Evolutionary conservation across 1,284 basidiomycete species (phyloP), one percentile per base, ranked within the genome.

Genomic region (Pterulicium gracile): DNA sequence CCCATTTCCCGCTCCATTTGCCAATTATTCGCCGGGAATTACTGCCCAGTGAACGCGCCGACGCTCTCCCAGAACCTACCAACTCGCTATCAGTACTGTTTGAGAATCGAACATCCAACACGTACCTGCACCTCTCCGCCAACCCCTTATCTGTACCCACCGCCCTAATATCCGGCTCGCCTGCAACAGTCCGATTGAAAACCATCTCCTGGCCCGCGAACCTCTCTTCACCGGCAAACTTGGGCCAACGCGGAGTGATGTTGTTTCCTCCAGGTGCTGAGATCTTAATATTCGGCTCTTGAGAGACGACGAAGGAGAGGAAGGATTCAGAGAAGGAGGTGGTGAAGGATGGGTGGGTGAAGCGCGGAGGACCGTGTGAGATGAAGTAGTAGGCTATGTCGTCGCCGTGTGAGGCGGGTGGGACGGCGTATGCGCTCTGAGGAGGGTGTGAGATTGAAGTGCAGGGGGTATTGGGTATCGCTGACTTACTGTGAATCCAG

Each of bases 331-430:
- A 49, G 42, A 57, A 57, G 4, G 56, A 50, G 2, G 47, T 50
- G 3, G 32, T 21, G 44, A 57, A 54, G 3, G 43, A 22, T 2
- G 50, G 23, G 42, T 56, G 56, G 21, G 47, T 42, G 41, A 48
- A 51, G 4, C 48, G 21, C 2, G 23, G 43, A 20, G 45, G 7
- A n/a, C n/a, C n/a, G n/a, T n/a, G n/a, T n/a, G n/a, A n/a, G n/a
- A n/a, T 43, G 24, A 51, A 55, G 42, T 53, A 53, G 46, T 54
- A 56, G n/a, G 27, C 19, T 3, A 52, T 4, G 24, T 58, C 56
- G 15, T 50, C 24, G 12, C 51, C 54, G 45, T 59, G 57, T 7
- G 4, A 27, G 12, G 41, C 55, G 15, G 55, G 55, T 1, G 52
- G 54, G 23, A 58, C 49, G 3, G 54, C 56, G 44, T 48, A 50